phyloP scores from a whole-genome alignment of 2,329 filamentous ascomycete genomes.

The Colletotrichum karsti region DNA sequence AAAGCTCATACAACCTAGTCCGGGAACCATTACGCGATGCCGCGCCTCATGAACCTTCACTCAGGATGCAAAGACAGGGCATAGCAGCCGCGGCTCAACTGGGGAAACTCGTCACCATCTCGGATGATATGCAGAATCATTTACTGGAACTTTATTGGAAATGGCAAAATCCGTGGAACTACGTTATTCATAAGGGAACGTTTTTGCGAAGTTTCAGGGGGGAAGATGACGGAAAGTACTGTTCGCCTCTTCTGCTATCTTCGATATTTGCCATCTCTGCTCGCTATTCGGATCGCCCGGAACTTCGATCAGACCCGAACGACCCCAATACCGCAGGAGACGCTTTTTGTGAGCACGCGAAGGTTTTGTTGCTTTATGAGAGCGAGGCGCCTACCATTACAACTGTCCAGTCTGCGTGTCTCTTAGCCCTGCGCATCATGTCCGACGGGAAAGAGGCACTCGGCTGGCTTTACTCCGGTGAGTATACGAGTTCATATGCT shows the following conservation, averaged over 20 bases:
- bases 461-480: slow-evolving; percentile 33
- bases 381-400: slow-evolving; percentile 33
- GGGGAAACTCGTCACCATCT: slow-evolving; percentile 15
- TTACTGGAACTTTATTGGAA: slow-evolving; percentile 35
- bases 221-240: slow-evolving; percentile 23
- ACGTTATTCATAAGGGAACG: slow-evolving; percentile 32
- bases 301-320: slow-evolving; percentile 29
- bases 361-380: slow-evolving; percentile 33
- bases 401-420: slow-evolving; percentile 33
- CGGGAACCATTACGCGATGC: neutral
- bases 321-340: slow-evolving; percentile 33
- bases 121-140: slow-evolving; percentile 34
- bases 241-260: slow-evolving; percentile 32
- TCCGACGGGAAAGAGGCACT: slow-evolving; percentile 33
- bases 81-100: slow-evolving; percentile 25
- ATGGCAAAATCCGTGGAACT: slow-evolving; percentile 39
- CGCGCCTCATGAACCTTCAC: slow-evolving; percentile 3
- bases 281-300: slow-evolving; percentile 33
- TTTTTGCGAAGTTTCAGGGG: slow-evolving; percentile 30
- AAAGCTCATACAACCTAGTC: slow-evolving; percentile 33
- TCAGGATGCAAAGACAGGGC: slow-evolving; percentile 18
- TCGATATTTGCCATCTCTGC: slow-evolving; percentile 33
- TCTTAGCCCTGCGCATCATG: slow-evolving; percentile 32
- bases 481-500: too few species aligned
- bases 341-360: slow-evolving; percentile 32